A percentile compares a stretch with the other conserved stretches of the same genome.
Conservation (phyloP, 2,329 filamentous ascomycete species). For the Penicillium expansum region DNA sequence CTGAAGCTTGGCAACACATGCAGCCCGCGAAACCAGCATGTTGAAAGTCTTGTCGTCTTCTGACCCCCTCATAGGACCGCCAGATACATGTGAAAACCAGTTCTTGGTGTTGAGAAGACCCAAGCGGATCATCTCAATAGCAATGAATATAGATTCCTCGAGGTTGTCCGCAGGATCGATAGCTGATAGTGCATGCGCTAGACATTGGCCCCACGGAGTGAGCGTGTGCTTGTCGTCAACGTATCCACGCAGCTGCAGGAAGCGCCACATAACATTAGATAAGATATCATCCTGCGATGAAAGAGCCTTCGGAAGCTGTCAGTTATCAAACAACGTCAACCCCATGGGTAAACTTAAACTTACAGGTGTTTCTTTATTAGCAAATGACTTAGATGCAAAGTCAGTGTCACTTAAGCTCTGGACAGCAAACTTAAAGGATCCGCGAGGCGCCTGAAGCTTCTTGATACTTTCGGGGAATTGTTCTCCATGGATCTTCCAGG, state of each 20-base stretch:
- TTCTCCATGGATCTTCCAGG: constrained; percentile 70
- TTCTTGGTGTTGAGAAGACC: constrained; percentile 72
- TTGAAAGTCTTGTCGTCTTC: constrained; percentile 76
- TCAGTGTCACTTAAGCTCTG: constrained; percentile 65
- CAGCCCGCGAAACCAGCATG: constrained; percentile 80
- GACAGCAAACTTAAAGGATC: constrained; percentile 48
- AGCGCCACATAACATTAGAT: constrained; percentile 79
- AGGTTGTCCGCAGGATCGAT: constrained; percentile 59
- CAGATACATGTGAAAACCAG: constrained; percentile 58
- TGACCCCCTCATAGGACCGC: constrained; percentile 58
- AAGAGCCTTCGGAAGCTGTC: constrained; percentile 37
- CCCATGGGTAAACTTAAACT: constrained; percentile 11
- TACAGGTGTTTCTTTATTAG: constrained; percentile 51
- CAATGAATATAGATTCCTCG: constrained; percentile 76
- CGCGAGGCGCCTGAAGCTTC: constrained; percentile 31
- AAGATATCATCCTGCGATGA: constrained; percentile 69
- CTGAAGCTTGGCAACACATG: constrained; percentile 75
- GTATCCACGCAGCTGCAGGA: constrained; percentile 85
- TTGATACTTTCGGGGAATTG: constrained; percentile 46
- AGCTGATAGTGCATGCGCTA: constrained; percentile 66
- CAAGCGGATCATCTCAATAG: constrained; percentile 79
- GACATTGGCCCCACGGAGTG: constrained; percentile 77
- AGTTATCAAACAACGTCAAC: constrained; percentile 6
- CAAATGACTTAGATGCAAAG: constrained; percentile 68
- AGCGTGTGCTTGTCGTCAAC: constrained; percentile 74